phyloP scores from a whole-genome alignment of 2,329 filamentous ascomycete genomes.

The Cladosporium austrohemisphaericum region DNA sequence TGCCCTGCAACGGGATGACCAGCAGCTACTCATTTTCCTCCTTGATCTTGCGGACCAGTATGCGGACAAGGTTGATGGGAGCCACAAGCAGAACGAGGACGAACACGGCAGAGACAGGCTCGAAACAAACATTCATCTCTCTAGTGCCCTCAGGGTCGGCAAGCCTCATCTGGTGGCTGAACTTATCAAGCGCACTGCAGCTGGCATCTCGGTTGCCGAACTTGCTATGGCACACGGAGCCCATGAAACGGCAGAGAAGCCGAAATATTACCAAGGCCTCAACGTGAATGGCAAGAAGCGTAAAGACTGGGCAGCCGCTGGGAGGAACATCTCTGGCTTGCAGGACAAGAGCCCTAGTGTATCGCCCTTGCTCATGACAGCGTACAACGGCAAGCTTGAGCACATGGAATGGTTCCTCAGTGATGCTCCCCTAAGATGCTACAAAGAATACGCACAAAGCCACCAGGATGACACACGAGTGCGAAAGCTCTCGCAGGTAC shows the following conservation, averaged over 20 bases:
- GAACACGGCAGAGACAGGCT: slow-evolving; percentile 14
- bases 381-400: slow-evolving; percentile 56
- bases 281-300: slow-evolving; percentile 72
- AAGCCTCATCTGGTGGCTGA: slow-evolving; percentile 57
- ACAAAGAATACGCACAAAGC: slow-evolving; percentile 63
- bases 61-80: slow-evolving; percentile 21
- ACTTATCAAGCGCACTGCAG: slow-evolving; percentile 63
- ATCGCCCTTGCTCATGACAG: slow-evolving; percentile 61
- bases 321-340: slow-evolving; percentile 39
- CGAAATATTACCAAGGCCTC: slow-evolving; percentile 72
- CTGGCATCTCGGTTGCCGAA: slow-evolving; percentile 64
- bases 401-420: slow-evolving; percentile 74
- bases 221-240: slow-evolving; percentile 64
- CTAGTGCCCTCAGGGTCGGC: slow-evolving; percentile 43
- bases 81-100: slow-evolving; percentile 16
- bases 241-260: slow-evolving; percentile 54
- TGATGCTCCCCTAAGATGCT: slow-evolving; percentile 63
- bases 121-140: slow-evolving; percentile 27
- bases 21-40: slow-evolving; percentile 52
- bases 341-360: slow-evolving; percentile 33
- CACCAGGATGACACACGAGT: slow-evolving; percentile 61
- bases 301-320: slow-evolving; percentile 68
- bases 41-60: slow-evolving; percentile 53
- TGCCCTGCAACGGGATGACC: slow-evolving; percentile 48
- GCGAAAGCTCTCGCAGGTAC: slow-evolving; percentile 56